phyloP scores from a whole-genome alignment of 768 basidiomycete genomes.

The Lactifluus rugatus region DNA sequence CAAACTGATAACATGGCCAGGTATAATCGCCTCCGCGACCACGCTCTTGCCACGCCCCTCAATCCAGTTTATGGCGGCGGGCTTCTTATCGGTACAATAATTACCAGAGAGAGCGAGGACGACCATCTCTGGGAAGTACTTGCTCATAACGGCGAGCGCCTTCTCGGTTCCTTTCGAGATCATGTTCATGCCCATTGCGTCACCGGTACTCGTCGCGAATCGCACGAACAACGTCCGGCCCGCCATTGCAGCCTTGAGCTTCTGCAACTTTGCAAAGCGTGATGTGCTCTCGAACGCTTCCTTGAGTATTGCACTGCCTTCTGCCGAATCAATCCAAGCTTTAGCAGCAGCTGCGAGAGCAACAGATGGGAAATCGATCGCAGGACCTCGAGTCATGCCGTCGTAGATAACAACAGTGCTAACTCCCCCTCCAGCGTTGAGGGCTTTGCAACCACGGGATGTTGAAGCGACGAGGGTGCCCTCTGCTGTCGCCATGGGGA shows the following conservation, averaged over 20 bases:
- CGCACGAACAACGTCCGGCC: constrained; percentile 90
- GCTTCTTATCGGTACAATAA: constrained; percentile 99
- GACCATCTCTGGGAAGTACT: constrained; percentile 82
- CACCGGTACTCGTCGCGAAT: constrained; percentile 90
- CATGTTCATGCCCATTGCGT: constrained; percentile 99
- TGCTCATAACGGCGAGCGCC: constrained; percentile 71
- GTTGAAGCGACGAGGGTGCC: constrained; percentile 97
- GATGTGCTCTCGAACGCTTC: constrained; percentile 91
- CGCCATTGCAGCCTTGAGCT: constrained; percentile 82
- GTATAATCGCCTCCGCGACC: constrained; percentile 89
- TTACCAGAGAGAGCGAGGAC: constrained; percentile 90
- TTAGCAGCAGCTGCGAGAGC: constrained; percentile 73
- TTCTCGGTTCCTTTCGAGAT: constrained; percentile 97
- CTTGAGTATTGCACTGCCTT: constrained; percentile 67
- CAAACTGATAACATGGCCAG: constrained; percentile 76
- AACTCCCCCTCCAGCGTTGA: constrained; percentile 93
- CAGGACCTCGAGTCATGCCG: constrained; percentile 98
- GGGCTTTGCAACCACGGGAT: constrained; percentile 94
- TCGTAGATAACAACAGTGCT: constrained; percentile 87
- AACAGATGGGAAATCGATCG: constrained; percentile 86
- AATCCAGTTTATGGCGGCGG: constrained; percentile 99
- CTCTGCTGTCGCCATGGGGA: constrained; percentile 99
- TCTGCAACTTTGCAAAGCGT: constrained; percentile 80
- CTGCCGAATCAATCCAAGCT: constrained; percentile 76
- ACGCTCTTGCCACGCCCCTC: constrained; percentile 98